Conservation (phyloP, 495 filamentous ascomycete species). For the Parmelia sp. region DNA sequence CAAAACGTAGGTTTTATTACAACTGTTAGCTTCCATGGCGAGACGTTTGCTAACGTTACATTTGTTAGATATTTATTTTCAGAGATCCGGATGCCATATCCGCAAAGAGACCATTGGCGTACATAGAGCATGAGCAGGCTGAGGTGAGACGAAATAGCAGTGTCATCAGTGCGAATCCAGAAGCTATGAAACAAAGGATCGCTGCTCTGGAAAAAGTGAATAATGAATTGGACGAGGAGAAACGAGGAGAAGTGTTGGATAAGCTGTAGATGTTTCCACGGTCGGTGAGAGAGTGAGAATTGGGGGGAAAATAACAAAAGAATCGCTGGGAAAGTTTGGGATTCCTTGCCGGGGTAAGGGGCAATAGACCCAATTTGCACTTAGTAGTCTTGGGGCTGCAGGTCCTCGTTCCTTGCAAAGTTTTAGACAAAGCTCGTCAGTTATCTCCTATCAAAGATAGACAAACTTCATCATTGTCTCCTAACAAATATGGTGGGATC, state of each 20-base stretch:
- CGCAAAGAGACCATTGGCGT: slow-evolving; percentile 34
- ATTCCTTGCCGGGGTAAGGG: neutral
- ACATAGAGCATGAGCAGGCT: slow-evolving; percentile 33
- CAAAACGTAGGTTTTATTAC: slow-evolving; percentile 9
- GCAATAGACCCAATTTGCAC: too few relatives aligned
- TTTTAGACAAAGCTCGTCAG: neutral
- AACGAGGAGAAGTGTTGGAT: slow-evolving; percentile 15
- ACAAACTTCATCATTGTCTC: neutral
- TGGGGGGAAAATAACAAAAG: neutral
- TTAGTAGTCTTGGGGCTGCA: too few relatives aligned
- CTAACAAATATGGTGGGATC: neutral
- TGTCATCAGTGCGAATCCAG: slow-evolving; percentile 23
- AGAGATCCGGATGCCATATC: slow-evolving; percentile 36
- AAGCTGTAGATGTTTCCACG: slow-evolving; percentile 21
- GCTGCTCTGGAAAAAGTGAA: slow-evolving; percentile 22
- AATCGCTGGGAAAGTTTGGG: too few relatives aligned
- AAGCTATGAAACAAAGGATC: slow-evolving; percentile 23
- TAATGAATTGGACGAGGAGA: slow-evolving; percentile 23
- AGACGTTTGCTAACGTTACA: neutral
- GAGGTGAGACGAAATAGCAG: slow-evolving; percentile 33
- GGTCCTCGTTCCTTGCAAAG: neutral
- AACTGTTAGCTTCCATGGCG: neutral
- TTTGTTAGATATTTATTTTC: slow-evolving; percentile 31
- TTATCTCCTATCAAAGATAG: neutral
- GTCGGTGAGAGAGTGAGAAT: neutral